Base-by-base conservation (phyloP, 139 green algal genomes). In the Nannochloris sp. region DNA sequence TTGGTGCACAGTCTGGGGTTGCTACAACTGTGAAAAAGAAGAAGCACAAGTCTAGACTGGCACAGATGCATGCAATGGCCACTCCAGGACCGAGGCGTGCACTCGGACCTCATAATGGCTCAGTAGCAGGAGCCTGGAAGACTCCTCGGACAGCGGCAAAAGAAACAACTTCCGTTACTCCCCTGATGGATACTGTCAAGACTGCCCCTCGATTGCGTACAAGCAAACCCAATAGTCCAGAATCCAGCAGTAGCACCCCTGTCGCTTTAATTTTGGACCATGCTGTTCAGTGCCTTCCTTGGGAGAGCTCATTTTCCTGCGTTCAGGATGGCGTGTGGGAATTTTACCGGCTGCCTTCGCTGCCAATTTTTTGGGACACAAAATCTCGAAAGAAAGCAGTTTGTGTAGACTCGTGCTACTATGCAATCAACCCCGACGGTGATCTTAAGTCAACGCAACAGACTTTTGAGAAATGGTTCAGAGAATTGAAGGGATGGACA, bases 341-440 rank as follows among this genome's bases (percentile, higher is more conserved):
- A 8, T 16, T 86, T 6, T 85, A 81, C 62, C 74, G 78, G 31
- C 73, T 76, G 37, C 76, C 76, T 3, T 78, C 70, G 31, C 56
- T 87, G 57, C 58, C 71, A 11, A 40, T 40, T 19, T 59, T 49
- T 18, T 76, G 74, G 0, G 73, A 66, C 18, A 54, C 60, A 10
- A 27, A 36, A 2, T 36, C 46, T 27, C 19, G 15, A 14, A 36
- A 43, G 25, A 53, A 37, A 14, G 61, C 27, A 37, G 43, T 87
- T 8, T 55, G 81, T 66, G 48, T 78, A 48, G 7, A 25, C 0
- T 67, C 53, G 8, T 71, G 75, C 12, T 92, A 81, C 59, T 97
- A 89, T 69, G 49, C 93, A 59, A 74, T 97, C 5, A 96, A 97
- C 69, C 90, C 90, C 34, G 71, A 66, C 15, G 87, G 86, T 1